A percentile compares a stretch with the other conserved stretches of the same genome.
Conservation (phyloP, 2,329 filamentous ascomycete genomes). For the Aureobasidium sp. region DNA sequence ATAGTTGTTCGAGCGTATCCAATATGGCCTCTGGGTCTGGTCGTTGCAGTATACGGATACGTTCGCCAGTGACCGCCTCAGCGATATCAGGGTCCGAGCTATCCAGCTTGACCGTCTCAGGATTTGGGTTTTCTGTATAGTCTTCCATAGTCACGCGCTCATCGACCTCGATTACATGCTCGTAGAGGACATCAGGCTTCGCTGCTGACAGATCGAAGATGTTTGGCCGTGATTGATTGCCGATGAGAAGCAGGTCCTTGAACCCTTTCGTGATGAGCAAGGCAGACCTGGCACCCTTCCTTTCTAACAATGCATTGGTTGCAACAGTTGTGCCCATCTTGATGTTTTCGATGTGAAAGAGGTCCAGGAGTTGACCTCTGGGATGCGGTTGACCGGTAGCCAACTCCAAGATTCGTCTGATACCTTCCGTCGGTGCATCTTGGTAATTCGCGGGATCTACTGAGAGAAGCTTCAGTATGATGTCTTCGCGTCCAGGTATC, state of each 20-base stretch:
- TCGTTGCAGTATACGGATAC: constrained; percentile 23
- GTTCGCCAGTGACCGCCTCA: constrained; percentile 25
- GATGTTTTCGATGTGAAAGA: constrained; percentile 20
- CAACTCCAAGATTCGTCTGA: constrained; percentile 24
- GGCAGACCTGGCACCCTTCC: constrained; percentile 27
- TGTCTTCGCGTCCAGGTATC: constrained; percentile 18
- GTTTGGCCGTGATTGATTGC: constrained; percentile 29
- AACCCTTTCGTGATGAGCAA: constrained; percentile 28
- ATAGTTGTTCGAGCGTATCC: constrained; percentile 23
- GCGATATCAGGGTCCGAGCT: constrained; percentile 17
- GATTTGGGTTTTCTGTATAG: constrained; percentile 25
- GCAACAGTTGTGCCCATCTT: constrained; percentile 29
- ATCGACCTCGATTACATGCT: constrained; percentile 21
- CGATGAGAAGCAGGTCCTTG: constrained; percentile 27
- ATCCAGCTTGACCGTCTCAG: constrained; percentile 22
- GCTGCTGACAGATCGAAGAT: constrained; percentile 25
- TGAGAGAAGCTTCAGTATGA: constrained; percentile 28
- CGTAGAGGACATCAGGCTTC: constrained; percentile 22
- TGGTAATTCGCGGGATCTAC: constrained; percentile 26
- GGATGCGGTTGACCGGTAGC: constrained; percentile 20
- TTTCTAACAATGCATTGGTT: constrained; percentile 27
- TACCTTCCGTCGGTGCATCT: constrained; percentile 28
- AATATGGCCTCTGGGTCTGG: constrained; percentile 19
- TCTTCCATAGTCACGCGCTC: constrained; percentile 30
- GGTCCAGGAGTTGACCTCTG: constrained; percentile 18